These are phyloP conservation scores for Penicillium waksmanii DNA, from an alignment of 495 filamentous ascomycete species.

Conservation along the genomic window DNA sequence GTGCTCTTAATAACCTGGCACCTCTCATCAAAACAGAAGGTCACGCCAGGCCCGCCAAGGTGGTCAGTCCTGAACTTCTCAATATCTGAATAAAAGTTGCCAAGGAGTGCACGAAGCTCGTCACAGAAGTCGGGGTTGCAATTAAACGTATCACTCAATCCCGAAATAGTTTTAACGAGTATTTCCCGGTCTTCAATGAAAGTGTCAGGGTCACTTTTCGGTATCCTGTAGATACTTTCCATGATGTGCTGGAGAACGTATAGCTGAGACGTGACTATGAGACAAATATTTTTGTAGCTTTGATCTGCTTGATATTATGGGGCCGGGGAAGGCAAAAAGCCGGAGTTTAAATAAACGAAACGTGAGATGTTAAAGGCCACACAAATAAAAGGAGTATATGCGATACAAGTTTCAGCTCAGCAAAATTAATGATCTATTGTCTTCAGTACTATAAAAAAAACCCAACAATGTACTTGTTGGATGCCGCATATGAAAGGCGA, in stretches of 20 bases:
- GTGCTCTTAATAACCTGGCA: background rate
- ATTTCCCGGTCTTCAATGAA: background rate
- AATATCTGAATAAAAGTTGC: background rate
- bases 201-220: background rate
- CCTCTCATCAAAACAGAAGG: background rate
- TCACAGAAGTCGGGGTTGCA: background rate
- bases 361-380: too few relatives aligned
- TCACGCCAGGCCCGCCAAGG: background rate
- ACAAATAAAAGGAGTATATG: too few relatives aligned
- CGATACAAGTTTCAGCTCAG: too few relatives aligned
- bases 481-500: too few relatives aligned
- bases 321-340: too few relatives aligned
- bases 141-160: background rate
- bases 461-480: too few relatives aligned
- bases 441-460: too few relatives aligned
- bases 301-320: too few relatives aligned
- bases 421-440: too few relatives aligned
- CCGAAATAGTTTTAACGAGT: background rate
- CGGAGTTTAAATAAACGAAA: too few relatives aligned
- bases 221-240: background rate
- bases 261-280: too few relatives aligned
- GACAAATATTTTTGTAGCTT: too few relatives aligned
- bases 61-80: background rate
- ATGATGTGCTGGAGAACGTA: background rate
- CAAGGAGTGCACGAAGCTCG: background rate